A percentile compares a stretch with the other conserved stretches of the same genome.
phyloP scores from a whole-genome alignment of 345 rosid species.

The Mangifera indica region DNA sequence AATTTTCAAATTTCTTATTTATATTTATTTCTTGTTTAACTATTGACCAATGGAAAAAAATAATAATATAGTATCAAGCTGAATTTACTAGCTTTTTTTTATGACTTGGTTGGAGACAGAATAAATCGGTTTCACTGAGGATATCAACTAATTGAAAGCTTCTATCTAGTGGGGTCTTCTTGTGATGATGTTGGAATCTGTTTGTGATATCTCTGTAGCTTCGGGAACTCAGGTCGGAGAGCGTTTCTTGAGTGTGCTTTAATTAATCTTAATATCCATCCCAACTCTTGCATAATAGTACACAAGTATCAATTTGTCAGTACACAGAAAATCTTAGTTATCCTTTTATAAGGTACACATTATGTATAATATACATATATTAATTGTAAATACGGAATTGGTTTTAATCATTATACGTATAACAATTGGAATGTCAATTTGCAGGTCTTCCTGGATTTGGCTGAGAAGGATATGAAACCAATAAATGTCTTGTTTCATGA shows the following conservation, averaged over 20 bases:
- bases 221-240: neutral
- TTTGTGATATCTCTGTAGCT: neutral
- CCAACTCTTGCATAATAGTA: neutral
- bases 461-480: constrained; percentile 74
- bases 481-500: constrained; percentile 78
- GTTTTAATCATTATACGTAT: neutral
- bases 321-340: constrained; percentile 3
- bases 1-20: too few species aligned
- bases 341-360: constrained; percentile 6
- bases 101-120: too few species aligned
- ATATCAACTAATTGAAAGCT: too few species aligned
- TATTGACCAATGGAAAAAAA: neutral
- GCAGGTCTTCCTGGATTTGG: constrained; percentile 89
- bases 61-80: neutral
- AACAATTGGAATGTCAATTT: constrained; percentile 15
- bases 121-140: too few species aligned
- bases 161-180: too few species aligned
- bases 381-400: constrained; percentile 1
- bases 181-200: too few species aligned
- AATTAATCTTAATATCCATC: neutral
- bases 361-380: neutral
- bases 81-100: too few species aligned
- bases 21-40: constrained; percentile 1
- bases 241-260: neutral
- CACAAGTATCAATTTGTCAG: neutral